Evolutionary conservation across 257 asterid genomes (phyloP), one percentile per base, ranked within the genome.

Genomic region (Gentiana macrophylla): DNA sequence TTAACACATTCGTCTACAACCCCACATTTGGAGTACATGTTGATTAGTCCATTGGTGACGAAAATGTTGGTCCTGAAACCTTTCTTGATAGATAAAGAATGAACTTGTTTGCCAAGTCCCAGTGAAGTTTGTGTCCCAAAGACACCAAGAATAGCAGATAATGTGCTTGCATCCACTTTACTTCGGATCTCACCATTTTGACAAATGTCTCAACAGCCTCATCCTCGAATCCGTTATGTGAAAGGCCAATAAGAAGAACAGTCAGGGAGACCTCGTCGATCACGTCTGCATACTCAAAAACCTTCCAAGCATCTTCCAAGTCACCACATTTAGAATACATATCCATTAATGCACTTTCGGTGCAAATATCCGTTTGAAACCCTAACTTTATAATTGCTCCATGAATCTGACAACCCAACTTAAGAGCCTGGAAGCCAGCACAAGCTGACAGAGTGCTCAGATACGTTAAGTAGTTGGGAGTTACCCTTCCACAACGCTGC

Each of bases 271-370:
- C 80, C 60, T 80, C 90, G 56, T 87, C 93, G 65, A 76, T 56
- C 4, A 67, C 69, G 80, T 83, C 70, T 12, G 86, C 92, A 4
- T 78, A 83, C 73, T 84, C 92, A 65, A 86, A 91, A 58, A 91
- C 70, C 68, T 11, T 69, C 95, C 86, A 84, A 2, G 84, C 86
- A 41, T 81, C 80, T 43, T 77, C 83, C 61, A 84, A 65, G 44
- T 67, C 67, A 36, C 86, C 78, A 47, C 95, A 83, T 67, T 85
- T 84, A 1, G 93, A 88, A 64, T 91, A 87, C 84, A 91, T 70
- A 72, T 91, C 95, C 95, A 87, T 91, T 65, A 91, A 69, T 32
- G 94, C 95, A 71, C 85, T 87, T 55, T 84, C 93, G 6, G 83
- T 59, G 56, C 72, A 70, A 52, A 78, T 34, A 75, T 84, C 87